These are phyloP conservation scores for Leccinum boreale DNA, from an alignment of 768 basidiomycete species.

Conservation along the genomic window DNA sequence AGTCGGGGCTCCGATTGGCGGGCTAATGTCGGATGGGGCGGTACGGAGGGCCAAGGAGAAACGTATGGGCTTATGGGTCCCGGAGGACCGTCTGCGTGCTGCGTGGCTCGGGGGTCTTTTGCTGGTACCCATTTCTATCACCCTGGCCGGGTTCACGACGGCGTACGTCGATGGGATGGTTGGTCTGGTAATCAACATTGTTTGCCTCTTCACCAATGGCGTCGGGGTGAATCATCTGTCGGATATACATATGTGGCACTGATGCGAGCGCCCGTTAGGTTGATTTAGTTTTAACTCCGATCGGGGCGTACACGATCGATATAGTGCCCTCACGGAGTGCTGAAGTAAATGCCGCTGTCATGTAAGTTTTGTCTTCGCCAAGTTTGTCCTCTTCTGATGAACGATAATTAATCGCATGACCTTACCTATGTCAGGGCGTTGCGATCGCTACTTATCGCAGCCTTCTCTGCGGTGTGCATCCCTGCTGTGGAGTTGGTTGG, in stretches of 20 bases:
- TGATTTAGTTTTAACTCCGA: conserved; percentile 53
- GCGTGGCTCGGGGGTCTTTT: conserved; percentile 43
- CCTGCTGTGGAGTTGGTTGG: conserved; percentile 52
- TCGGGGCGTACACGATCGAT: conserved; percentile 57
- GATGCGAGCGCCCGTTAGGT: conserved; percentile 36
- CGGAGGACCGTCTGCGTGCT: conserved; percentile 65
- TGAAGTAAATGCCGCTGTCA: conserved; percentile 54
- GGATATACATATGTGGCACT: neutral
- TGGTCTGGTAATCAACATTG: conserved; percentile 50
- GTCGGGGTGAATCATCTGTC: conserved; percentile 47
- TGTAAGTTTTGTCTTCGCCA: conserved; percentile 31
- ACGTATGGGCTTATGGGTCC: conserved; percentile 58
- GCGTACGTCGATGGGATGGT: conserved; percentile 45
- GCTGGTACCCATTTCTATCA: conserved; percentile 52
- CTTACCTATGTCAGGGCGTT: conserved; percentile 10
- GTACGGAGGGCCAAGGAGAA: conserved; percentile 46
- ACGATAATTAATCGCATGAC: neutral
- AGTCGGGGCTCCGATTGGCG: conserved; percentile 63
- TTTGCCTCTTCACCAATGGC: conserved; percentile 62
- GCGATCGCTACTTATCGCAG: conserved; percentile 21
- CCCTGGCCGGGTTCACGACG: conserved; percentile 48
- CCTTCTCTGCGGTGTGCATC: conserved; percentile 14
- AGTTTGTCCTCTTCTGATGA: conserved; percentile 16
- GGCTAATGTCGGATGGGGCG: conserved; percentile 53
- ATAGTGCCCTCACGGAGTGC: conserved; percentile 58